Evolutionary conservation across 2,329 filamentous ascomycete genomes (phyloP).

Genomic region (Fusarium musae): DNA sequence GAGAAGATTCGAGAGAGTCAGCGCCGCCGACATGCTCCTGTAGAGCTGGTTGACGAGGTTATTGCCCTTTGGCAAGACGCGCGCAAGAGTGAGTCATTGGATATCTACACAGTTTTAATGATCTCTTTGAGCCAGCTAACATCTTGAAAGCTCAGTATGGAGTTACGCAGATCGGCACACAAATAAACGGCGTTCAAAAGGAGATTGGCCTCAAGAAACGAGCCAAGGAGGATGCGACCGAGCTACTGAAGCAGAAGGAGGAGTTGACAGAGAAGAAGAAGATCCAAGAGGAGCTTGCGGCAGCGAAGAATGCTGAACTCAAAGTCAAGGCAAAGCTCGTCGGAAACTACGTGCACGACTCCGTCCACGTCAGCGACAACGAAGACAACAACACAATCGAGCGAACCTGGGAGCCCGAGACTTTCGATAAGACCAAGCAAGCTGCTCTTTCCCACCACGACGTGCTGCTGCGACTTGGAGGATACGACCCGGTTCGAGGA

Average conservation of each 20-base stretch:
- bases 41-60: slow-evolving; percentile 89
- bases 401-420: slow-evolving; percentile 83
- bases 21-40: slow-evolving; percentile 80
- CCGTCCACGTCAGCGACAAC: slow-evolving; percentile 83
- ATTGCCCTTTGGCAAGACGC: slow-evolving; percentile 89
- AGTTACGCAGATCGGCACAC: slow-evolving; percentile 81
- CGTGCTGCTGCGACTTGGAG: slow-evolving; percentile 86
- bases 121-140: slow-evolving; percentile 14
- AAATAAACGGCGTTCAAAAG: slow-evolving; percentile 91
- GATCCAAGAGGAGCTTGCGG: slow-evolving; percentile 76
- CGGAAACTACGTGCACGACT: slow-evolving; percentile 79
- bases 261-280: slow-evolving; percentile 86
- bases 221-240: slow-evolving; percentile 87
- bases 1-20: slow-evolving; percentile 94
- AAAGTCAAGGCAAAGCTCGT: slow-evolving; percentile 84
- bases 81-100: slow-evolving; percentile 66
- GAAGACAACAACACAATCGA: slow-evolving; percentile 88
- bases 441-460: slow-evolving; percentile 92
- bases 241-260: slow-evolving; percentile 81
- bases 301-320: slow-evolving; percentile 78
- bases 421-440: slow-evolving; percentile 77
- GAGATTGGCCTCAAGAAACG: slow-evolving; percentile 93
- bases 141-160: slow-evolving; percentile 70
- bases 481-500: slow-evolving; percentile 92
- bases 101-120: not conserved